These are phyloP conservation scores for Cyclospora cayetanensis DNA, from an alignment of 169 alveolate genomes.

Conservation along the genomic window DNA sequence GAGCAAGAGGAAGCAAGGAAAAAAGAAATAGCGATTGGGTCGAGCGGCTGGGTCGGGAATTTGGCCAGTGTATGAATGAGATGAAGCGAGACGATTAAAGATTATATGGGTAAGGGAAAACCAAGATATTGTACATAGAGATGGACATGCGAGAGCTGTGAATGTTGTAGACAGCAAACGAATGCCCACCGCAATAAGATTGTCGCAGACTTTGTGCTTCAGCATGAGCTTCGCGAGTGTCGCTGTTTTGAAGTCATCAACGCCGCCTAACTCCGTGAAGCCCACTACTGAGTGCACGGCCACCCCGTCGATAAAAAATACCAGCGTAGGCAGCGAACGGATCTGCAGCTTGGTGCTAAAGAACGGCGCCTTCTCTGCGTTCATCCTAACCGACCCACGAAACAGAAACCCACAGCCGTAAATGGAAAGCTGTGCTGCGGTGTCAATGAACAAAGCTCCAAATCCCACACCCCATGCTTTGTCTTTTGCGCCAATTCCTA, in stretches of 20 bases:
- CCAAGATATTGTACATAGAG: no score
- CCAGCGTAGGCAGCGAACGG: slow-evolving; percentile 86
- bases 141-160: no score
- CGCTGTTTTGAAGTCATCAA: slow-evolving; percentile 64
- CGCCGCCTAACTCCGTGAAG: slow-evolving; percentile 87
- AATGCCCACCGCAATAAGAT: slow-evolving; percentile 16
- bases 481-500: no score
- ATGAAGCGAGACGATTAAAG: no score
- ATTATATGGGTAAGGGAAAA: no score
- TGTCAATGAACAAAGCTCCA: background rate
- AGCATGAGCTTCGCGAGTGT: slow-evolving; percentile 6
- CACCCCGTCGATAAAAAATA: slow-evolving; percentile 86
- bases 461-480: no score
- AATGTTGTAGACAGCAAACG: no score
- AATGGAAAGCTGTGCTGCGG: no score
- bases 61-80: no score
- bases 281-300: slow-evolving; percentile 87
- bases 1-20: no score
- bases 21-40: no score
- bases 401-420: slow-evolving; percentile 1
- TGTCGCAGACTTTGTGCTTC: slow-evolving; percentile 40
- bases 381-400: slow-evolving; percentile 58
- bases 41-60: no score
- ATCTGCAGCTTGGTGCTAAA: slow-evolving; percentile 83
- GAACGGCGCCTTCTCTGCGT: slow-evolving; percentile 91